These are phyloP conservation scores for Vitis hybrid DNA, from an alignment of 177 flowering plant genomes.

Conservation along the genomic window DNA sequence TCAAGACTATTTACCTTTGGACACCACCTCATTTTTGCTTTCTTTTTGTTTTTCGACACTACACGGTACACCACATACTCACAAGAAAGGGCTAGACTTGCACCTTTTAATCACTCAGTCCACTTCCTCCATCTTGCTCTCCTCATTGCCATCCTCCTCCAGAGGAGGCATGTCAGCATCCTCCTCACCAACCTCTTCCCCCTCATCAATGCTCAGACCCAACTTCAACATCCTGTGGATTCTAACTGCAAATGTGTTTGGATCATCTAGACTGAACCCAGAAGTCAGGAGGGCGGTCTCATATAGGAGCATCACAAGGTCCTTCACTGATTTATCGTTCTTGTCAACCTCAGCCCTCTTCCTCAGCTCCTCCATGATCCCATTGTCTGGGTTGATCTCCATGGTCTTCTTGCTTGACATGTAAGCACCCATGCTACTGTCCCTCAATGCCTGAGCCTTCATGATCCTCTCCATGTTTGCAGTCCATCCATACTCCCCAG, in stretches of 20 bases:
- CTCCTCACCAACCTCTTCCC: conserved; percentile 38
- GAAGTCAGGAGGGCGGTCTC: conserved; percentile 68
- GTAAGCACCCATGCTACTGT: conserved; percentile 64
- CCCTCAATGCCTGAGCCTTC: conserved; percentile 75
- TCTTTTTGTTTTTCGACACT: no score
- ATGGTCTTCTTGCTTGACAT: conserved; percentile 79
- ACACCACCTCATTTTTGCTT: background rate
- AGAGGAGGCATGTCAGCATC: conserved; percentile 67
- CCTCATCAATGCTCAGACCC: conserved; percentile 68
- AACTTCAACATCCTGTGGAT: conserved; percentile 71
- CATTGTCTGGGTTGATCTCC: conserved; percentile 74
- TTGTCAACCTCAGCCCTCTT: conserved; percentile 69
- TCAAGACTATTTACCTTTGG: no score
- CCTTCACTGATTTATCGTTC: conserved; percentile 68
- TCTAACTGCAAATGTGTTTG: conserved; percentile 54
- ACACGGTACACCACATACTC: background rate
- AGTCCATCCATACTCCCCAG: conserved; percentile 78
- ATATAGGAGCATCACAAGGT: conserved; percentile 50
- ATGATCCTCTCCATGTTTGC: conserved; percentile 81
- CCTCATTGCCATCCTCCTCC: conserved; percentile 72
- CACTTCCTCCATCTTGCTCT: conserved; percentile 94
- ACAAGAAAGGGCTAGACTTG: background rate
- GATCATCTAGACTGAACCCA: conserved; percentile 68
- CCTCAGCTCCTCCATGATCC: conserved; percentile 68
- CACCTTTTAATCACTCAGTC: conserved; percentile 31